A percentile compares a stretch with the other conserved stretches of the same genome.
Conservation (phyloP, 2,329 filamentous ascomycete species). For the Fusarium clavum region DNA sequence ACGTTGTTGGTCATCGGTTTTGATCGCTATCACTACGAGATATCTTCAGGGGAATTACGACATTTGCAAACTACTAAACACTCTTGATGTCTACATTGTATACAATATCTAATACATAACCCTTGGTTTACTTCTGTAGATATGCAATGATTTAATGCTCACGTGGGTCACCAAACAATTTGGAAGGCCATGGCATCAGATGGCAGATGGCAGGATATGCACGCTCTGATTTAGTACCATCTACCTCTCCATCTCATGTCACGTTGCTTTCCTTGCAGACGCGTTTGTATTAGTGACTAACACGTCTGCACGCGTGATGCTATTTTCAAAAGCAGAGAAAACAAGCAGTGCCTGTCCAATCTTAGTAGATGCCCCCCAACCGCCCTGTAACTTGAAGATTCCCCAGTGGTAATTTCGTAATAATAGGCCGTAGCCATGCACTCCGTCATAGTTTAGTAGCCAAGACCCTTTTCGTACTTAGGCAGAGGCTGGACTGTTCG, state of each 20-base stretch:
- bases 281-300: not conserved
- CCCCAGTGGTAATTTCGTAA: conserved; percentile 1
- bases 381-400: conserved; percentile 4
- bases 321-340: not conserved
- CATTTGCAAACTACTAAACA: conserved; percentile 1
- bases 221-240: conserved; percentile 3
- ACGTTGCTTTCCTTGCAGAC: conserved; percentile 6
- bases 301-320: conserved; percentile 8
- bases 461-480: not conserved
- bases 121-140: too few species aligned
- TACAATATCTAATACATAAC: too few species aligned
- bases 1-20: conserved; percentile 1
- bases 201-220: conserved; percentile 6
- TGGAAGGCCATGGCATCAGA: conserved; percentile 7
- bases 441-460: not conserved
- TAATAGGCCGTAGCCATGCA: not conserved
- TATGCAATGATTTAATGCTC: not conserved
- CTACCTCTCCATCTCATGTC: conserved; percentile 1
- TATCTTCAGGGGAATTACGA: not conserved
- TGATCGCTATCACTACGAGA: conserved; percentile 2
- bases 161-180: conserved; percentile 27
- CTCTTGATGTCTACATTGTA: not conserved
- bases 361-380: not conserved
- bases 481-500: not conserved
- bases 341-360: conserved; percentile 5